Conservation (phyloP, 106 monocot species). For the Triglochin maritima region DNA sequence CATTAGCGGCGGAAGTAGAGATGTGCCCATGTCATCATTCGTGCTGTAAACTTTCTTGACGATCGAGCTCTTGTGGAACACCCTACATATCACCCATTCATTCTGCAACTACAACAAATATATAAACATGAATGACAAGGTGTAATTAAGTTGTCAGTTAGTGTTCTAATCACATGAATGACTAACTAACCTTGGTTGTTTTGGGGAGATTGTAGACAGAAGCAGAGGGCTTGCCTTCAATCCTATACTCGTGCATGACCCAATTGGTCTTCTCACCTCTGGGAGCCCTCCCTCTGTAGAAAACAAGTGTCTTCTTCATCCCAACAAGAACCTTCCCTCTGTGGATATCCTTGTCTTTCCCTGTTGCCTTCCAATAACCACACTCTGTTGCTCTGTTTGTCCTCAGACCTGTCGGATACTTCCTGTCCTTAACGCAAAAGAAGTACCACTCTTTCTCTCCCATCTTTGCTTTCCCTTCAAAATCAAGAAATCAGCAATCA, state of each 20-base stretch:
- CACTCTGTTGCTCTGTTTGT: constrained; percentile 8
- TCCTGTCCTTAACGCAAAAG: constrained; percentile 12
- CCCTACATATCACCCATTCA: constrained; percentile 13
- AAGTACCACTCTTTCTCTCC: constrained; percentile 20
- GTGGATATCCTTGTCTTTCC: constrained; percentile 12
- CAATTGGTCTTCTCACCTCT: constrained; percentile 11
- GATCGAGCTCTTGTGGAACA: constrained; percentile 2
- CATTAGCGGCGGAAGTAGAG: neutral
- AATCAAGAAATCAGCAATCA: neutral
- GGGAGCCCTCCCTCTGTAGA: constrained; percentile 11
- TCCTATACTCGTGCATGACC: constrained; percentile 16
- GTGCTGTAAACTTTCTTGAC: neutral
- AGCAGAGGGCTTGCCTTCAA: neutral
- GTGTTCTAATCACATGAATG: neutral
- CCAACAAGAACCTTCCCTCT: constrained; percentile 10
- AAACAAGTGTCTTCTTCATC: constrained; percentile 15
- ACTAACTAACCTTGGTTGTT: constrained; percentile 1
- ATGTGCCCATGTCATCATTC: neutral
- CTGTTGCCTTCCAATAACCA: constrained; percentile 15
- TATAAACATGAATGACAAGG: too few relatives aligned
- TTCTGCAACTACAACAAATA: neutral
- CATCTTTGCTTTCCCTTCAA: constrained; percentile 18
- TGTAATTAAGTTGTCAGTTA: too few relatives aligned
- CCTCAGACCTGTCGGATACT: constrained; percentile 15
- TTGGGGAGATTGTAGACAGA: neutral